Evolutionary conservation across 192 early-diverging fungal species (phyloP).

Genomic region (Backusella parvicylindrica): DNA sequence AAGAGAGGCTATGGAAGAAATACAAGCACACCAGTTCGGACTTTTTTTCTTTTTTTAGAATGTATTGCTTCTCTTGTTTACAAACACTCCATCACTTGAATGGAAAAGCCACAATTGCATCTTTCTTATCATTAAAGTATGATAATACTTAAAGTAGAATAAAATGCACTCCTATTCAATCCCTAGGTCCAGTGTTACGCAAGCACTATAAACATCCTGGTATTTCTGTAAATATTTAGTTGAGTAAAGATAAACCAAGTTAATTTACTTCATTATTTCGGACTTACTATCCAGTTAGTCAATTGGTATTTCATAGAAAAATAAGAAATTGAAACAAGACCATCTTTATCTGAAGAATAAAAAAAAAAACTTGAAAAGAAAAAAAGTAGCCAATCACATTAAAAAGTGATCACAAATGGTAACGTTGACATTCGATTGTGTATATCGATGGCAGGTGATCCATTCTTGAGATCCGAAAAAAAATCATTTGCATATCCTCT

Average conservation of each 20-base stretch:
- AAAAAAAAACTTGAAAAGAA: not conserved
- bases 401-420: not conserved
- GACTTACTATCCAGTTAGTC: no score
- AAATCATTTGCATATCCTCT: not conserved
- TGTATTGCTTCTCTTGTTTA: not conserved
- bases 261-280: no score
- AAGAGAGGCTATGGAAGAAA: not conserved
- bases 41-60: not conserved
- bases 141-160: fast-evolving
- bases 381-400: not conserved
- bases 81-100: no score
- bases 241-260: no score
- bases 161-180: not conserved
- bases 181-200: not conserved
- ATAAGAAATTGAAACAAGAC: no score
- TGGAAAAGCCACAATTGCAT: not conserved
- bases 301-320: not conserved
- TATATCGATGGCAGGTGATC: not conserved
- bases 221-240: no score
- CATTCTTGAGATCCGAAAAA: not conserved
- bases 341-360: not conserved
- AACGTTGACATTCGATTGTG: not conserved
- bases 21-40: not conserved
- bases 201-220: not conserved
- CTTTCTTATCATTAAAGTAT: not conserved